Evolutionary conservation across 129 eudicot species (phyloP).

Genomic region (Pittosporum tobira): DNA sequence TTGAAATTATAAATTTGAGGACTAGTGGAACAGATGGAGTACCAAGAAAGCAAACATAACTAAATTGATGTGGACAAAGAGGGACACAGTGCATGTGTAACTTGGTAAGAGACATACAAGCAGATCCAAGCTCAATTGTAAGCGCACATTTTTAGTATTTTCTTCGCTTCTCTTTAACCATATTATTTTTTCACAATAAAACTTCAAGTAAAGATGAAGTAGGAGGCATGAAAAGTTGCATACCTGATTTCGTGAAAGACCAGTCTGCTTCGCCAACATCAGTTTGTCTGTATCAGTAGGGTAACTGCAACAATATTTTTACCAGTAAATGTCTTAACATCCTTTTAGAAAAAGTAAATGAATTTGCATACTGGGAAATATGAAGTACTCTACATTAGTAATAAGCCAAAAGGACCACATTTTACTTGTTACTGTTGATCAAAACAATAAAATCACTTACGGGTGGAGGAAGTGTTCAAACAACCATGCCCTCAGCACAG

Average conservation of each 20-base stretch:
- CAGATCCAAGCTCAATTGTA: background rate
- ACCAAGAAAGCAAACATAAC: background rate
- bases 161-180: too few relatives aligned
- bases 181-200: background rate
- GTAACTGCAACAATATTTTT: slow-evolving; percentile 36
- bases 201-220: background rate
- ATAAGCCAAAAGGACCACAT: background rate
- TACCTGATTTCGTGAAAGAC: slow-evolving; percentile 75
- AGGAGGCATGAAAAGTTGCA: background rate
- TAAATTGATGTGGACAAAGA: background rate
- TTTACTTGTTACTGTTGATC: background rate
- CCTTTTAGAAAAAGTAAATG: too few relatives aligned
- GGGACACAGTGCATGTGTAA: background rate
- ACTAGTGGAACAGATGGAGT: too few relatives aligned
- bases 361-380: too few relatives aligned
- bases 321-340: too few relatives aligned
- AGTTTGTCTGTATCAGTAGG: slow-evolving; percentile 70
- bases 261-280: slow-evolving; percentile 67
- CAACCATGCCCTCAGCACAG: slow-evolving; percentile 63
- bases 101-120: background rate
- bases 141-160: background rate
- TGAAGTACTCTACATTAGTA: background rate
- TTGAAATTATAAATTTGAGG: too few relatives aligned
- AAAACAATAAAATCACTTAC: slow-evolving; percentile 26
- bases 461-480: slow-evolving; percentile 76